phyloP scores from a whole-genome alignment of 768 basidiomycete species.

The Pisolithus marmoratus region DNA sequence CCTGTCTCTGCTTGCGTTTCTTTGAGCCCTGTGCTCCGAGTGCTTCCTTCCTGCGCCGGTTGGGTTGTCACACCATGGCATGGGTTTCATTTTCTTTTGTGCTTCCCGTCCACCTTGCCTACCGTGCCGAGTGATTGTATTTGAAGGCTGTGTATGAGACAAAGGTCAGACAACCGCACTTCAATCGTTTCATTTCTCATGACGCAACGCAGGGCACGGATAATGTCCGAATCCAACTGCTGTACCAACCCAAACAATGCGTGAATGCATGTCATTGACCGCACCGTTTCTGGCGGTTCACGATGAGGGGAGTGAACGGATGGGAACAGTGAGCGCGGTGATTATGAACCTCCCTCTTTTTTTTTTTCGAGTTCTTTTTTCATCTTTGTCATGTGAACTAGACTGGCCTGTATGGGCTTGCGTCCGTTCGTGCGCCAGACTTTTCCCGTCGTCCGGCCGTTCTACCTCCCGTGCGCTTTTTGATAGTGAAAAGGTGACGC shows the following conservation, averaged over 20 bases:
- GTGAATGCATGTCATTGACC: constrained; percentile 44
- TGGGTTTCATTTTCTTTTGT: not conserved
- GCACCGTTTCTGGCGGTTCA: constrained; percentile 48
- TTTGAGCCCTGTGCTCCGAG: not conserved
- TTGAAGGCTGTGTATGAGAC: too few species aligned
- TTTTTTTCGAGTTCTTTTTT: too few species aligned
- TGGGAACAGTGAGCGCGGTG: constrained; percentile 33
- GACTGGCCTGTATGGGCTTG: too few species aligned
- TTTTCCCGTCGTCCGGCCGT: too few species aligned
- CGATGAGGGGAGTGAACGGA: constrained; percentile 23
- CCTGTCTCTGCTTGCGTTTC: not conserved
- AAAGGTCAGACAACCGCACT: too few species aligned
- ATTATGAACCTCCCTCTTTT: constrained; percentile 22
- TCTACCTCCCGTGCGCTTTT: not conserved
- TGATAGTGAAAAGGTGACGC: constrained; percentile 16
- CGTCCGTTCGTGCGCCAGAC: too few species aligned
- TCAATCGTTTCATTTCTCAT: constrained; percentile 2
- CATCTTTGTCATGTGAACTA: not conserved
- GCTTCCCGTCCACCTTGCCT: too few species aligned
- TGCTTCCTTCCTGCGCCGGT: constrained; percentile 9
- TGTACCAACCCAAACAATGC: constrained; percentile 61
- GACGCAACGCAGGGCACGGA: constrained; percentile 39
- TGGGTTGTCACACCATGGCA: not conserved
- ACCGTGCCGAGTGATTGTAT: too few species aligned
- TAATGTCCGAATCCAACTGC: constrained; percentile 68